Base-by-base conservation (phyloP, 116 monocot genomes). In the Iris pallida region DNA sequence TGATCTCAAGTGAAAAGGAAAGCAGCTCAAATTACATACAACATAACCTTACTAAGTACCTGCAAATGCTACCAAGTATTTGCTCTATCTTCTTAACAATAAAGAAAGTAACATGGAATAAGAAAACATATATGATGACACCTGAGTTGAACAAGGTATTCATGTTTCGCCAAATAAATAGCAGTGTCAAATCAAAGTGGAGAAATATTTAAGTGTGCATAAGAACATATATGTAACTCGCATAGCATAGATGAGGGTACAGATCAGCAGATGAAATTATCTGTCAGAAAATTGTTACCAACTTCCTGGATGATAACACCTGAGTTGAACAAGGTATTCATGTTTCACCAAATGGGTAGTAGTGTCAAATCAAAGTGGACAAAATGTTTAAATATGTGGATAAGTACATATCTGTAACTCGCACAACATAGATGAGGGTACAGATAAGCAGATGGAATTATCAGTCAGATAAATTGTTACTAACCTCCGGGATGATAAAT, bases 401-500 rank as follows among this genome's bases (percentile, higher is more conserved):
- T 6, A 20, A 6, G 11, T 5, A 19, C 10, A 19, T 8, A 40
- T 60, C 13, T 13, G 6, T 43, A 62, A 42, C 53, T 11, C n/a
- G 8, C n/a, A 11, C 13, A 19, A 51, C 51, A 19, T 15, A 60
- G 19, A 60, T 43, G 47, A 45, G 42, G 5, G 41, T 53, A 42
- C 3, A 3, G 13, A 19, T 16, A 58, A 45, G 14, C 46, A 58
- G 20, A 4, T 0, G 16, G 8, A 54, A 14, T 16, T 13, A 16
- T 54, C 43, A 52, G 6, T 46, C 17, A 2, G 19, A 45, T 30
- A 18, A 57, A 55, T 42, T 65, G 17, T 16, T 53, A 75, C 67
- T 52, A 7, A 75, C 68, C 67, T 75, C 75, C 42, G 75, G 75
- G 30, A 75, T 75, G 17, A 75, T 75, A 8, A 75, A 75, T 49